Evolutionary conservation across 225 moss, liverwort and hornwort genomes (phyloP).

Genomic region (Pseudoscleropodium purum): DNA sequence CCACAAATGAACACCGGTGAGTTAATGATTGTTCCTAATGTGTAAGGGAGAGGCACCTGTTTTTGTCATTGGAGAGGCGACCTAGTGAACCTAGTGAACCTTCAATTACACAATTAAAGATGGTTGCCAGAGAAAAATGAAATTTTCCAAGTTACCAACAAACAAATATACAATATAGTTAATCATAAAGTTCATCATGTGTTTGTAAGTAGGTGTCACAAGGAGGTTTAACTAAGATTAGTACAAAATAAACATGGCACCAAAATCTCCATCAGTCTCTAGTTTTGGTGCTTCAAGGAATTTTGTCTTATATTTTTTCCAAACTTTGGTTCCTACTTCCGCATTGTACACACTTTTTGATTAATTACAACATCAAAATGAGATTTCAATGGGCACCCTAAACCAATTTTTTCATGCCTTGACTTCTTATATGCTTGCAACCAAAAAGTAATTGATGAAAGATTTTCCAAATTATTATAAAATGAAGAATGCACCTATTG

Average conservation of each 20-base stretch:
- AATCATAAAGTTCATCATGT: no score
- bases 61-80: background rate
- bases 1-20: background rate
- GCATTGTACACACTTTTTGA: no score
- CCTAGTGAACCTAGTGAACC: no score
- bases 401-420: background rate
- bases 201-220: no score
- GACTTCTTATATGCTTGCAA: no score
- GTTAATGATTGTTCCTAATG: no score
- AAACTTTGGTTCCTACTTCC: no score
- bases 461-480: background rate
- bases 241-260: no score
- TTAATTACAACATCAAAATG: background rate
- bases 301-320: no score
- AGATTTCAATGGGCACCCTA: background rate
- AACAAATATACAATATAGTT: background rate
- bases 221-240: no score
- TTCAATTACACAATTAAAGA: background rate
- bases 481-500: background rate
- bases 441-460: rapidly evolving
- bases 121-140: background rate
- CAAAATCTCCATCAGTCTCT: no score
- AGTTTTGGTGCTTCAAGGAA: no score
- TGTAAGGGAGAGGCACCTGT: background rate
- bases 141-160: background rate